Conservation (phyloP, 129 eudicot species). For the Flaveria sonorensis region DNA sequence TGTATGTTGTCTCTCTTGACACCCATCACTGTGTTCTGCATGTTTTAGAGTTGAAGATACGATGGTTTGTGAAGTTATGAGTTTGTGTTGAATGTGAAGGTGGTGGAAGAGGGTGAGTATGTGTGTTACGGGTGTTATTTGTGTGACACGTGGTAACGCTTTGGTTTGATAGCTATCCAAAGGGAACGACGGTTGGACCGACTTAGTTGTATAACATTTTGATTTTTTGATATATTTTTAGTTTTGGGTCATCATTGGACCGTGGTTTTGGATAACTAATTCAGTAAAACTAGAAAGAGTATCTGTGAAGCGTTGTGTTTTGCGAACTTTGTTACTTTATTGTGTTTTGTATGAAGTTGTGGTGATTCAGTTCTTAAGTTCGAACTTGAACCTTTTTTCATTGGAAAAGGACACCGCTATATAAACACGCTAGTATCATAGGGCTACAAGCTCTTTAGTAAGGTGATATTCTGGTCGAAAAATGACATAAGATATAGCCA, state of each 20-base stretch:
- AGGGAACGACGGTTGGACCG: background rate
- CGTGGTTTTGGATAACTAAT: background rate
- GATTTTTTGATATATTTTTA: background rate
- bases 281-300: no score
- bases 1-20: slow-evolving; percentile 22
- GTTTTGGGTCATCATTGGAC: background rate
- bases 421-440: no score
- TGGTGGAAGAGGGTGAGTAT: background rate
- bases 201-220: background rate
- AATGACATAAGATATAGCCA: no score
- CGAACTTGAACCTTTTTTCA: no score
- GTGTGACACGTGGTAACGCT: slow-evolving; percentile 19
- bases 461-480: no score
- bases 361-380: no score
- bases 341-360: no score
- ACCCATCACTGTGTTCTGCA: slow-evolving; percentile 40
- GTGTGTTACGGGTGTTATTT: background rate
- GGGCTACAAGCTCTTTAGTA: no score
- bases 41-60: background rate
- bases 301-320: no score
- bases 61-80: background rate
- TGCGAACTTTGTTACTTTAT: no score
- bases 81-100: background rate
- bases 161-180: slow-evolving; percentile 22
- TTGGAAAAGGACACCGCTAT: no score